Percentiles rank a stretch among this genome's conserved stretches.
Conservation (phyloP, 768 basidiomycete species). For the Xanthoconium stramineum region DNA sequence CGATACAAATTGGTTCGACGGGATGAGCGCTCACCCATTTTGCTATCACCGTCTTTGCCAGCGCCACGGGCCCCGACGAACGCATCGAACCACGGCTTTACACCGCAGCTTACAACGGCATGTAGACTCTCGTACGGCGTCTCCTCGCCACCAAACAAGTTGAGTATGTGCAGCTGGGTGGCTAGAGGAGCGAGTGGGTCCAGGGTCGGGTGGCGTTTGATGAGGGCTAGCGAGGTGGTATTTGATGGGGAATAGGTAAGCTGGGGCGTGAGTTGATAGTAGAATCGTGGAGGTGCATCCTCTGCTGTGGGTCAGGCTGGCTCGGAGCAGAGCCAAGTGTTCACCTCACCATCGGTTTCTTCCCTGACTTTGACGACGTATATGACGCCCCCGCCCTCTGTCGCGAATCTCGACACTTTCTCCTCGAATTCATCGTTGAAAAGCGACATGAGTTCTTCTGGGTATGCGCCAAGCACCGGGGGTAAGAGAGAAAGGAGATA, state of each 20-base stretch:
- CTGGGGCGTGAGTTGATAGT: conserved; percentile 66
- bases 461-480: conserved; percentile 72
- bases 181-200: conserved; percentile 80
- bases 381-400: conserved; percentile 70
- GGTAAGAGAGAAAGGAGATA: conserved; percentile 76
- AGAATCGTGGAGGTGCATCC: conserved; percentile 58
- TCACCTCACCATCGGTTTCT: conserved; percentile 62
- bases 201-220: conserved; percentile 84
- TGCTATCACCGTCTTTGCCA: conserved; percentile 74
- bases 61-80: conserved; percentile 83
- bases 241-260: conserved; percentile 79
- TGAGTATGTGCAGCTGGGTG: conserved; percentile 86
- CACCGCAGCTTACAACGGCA: conserved; percentile 90
- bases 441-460: conserved; percentile 60
- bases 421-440: conserved; percentile 77
- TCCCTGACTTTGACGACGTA: conserved; percentile 81
- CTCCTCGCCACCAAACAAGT: conserved; percentile 84
- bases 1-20: not conserved
- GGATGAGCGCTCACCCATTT: conserved; percentile 62
- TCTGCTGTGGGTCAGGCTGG: conserved; percentile 40
- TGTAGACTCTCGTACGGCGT: conserved; percentile 96
- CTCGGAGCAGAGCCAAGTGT: not conserved
- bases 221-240: conserved; percentile 86
- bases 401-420: conserved; percentile 70
- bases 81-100: conserved; percentile 98